phyloP scores from a whole-genome alignment of 305 asterid genomes.

The Ruellia speciosa region DNA sequence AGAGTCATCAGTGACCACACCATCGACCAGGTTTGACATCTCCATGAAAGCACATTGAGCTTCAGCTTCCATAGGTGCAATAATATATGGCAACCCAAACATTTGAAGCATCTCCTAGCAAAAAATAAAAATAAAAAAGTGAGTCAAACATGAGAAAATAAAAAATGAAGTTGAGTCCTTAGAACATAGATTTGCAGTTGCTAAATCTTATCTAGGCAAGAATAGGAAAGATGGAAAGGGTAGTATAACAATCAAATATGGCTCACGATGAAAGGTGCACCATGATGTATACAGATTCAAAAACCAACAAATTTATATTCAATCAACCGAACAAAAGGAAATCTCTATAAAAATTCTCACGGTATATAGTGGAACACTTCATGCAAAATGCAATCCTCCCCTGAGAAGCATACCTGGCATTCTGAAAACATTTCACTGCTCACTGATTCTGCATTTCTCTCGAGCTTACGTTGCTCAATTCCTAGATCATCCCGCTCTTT shows the following conservation, averaged over 20 bases:
- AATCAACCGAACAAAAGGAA: background rate
- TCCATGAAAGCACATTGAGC: constrained; percentile 98
- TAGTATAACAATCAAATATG: too few species aligned
- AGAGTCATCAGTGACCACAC: constrained; percentile 94
- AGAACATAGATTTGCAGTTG: background rate
- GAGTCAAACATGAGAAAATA: constrained; percentile 9
- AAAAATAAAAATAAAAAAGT: constrained; percentile 8
- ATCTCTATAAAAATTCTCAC: background rate
- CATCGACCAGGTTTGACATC: constrained; percentile 80
- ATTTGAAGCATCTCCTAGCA: constrained; percentile 98
- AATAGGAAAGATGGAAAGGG: constrained; percentile 1
- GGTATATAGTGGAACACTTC: constrained; percentile 10
- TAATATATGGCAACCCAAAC: constrained; percentile 91
- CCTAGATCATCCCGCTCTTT: constrained; percentile 67
- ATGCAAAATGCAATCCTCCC: background rate
- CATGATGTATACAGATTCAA: background rate
- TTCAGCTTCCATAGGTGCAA: constrained; percentile 99
- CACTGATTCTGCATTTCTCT: constrained; percentile 87
- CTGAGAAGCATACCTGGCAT: constrained; percentile 60
- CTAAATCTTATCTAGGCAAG: constrained; percentile 4
- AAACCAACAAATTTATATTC: background rate
- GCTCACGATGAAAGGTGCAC: background rate
- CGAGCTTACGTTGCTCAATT: constrained; percentile 68
- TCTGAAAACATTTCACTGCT: constrained; percentile 88
- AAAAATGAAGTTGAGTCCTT: constrained; percentile 2